Conservation (phyloP, 2,329 filamentous ascomycete genomes). For the Cryoendolithus antarcticus region DNA sequence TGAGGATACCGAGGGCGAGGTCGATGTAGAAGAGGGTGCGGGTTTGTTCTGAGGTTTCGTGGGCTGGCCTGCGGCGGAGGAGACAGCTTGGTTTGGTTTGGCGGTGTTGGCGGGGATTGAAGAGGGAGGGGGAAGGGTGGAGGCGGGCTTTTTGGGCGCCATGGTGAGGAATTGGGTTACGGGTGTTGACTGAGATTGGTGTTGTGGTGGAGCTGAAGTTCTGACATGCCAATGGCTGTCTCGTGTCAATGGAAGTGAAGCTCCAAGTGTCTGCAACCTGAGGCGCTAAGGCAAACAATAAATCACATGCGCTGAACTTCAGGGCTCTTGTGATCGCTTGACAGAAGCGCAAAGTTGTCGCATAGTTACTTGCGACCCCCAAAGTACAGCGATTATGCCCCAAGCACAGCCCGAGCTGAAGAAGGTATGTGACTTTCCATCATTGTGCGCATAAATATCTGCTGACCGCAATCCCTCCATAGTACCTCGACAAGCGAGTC, state of each 20-base stretch:
- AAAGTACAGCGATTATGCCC: conserved; percentile 52
- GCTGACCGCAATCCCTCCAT: conserved; percentile 1
- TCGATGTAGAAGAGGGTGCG: neutral
- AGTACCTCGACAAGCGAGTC: conserved; percentile 99
- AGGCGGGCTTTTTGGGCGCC: conserved; percentile 17
- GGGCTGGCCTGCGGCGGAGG: conserved; percentile 12
- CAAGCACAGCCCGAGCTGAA: conserved; percentile 98
- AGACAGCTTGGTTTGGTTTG: conserved; percentile 10
- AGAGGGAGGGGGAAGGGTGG: conserved; percentile 14
- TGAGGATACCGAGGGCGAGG: conserved; percentile 5
- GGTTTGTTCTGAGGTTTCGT: conserved; percentile 11
- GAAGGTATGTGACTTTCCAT: conserved; percentile 53
- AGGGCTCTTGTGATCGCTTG: no score
- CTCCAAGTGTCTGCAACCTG: no score
- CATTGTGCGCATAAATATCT: neutral
- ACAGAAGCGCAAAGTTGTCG: no score
- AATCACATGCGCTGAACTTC: no score
- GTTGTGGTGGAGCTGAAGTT: neutral
- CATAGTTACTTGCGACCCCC: neutral
- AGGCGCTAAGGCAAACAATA: no score
- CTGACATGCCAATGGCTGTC: no score
- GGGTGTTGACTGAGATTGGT: neutral
- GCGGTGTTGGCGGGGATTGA: conserved; percentile 13
- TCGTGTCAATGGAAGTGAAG: no score
- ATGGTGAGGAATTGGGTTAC: conserved; percentile 8